phyloP scores from a whole-genome alignment of 2,329 filamentous ascomycete genomes.

The Plectosphaerella sp. region DNA sequence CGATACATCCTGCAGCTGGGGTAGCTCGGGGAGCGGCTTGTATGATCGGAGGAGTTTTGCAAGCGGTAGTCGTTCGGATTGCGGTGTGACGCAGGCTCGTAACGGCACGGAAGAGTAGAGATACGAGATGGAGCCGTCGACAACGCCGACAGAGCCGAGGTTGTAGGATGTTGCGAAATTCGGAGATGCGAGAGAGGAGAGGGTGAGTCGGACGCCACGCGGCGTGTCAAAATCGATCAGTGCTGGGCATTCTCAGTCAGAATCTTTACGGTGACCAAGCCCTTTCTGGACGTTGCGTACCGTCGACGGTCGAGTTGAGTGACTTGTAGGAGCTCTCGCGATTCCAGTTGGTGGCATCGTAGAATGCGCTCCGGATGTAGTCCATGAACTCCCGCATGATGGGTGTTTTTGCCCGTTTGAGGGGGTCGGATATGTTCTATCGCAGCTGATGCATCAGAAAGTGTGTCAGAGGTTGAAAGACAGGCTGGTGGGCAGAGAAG shows the following conservation, averaged over 20 bases:
- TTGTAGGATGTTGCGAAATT: conserved; percentile 95
- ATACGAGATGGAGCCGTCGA: conserved; percentile 96
- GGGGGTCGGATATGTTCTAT: background rate
- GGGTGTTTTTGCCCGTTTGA: background rate
- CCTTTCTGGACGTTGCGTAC: conserved; percentile 36
- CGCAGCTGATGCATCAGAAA: background rate
- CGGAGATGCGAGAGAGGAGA: conserved; percentile 86
- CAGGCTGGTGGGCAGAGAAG: background rate
- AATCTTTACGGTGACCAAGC: background rate
- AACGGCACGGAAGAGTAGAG: conserved; percentile 87
- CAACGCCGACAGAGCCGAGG: conserved; percentile 80
- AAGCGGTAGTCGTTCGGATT: conserved; percentile 72
- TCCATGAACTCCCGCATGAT: conserved; percentile 96
- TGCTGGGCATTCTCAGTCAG: conserved; percentile 39
- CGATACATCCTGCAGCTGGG: conserved; percentile 15
- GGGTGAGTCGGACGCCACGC: conserved; percentile 74
- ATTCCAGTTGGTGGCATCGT: conserved; percentile 82
- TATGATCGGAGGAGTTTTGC: conserved; percentile 79
- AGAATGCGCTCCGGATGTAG: conserved; percentile 89
- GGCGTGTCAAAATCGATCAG: conserved; percentile 88
- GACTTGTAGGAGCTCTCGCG: conserved; percentile 87
- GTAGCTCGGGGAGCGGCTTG: conserved; percentile 66
- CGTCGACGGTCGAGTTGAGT: conserved; percentile 78
- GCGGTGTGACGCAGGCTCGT: conserved; percentile 55
- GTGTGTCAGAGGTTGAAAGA: background rate